Percentiles rank a stretch among this genome's conserved stretches.
Conservation (phyloP, 2,329 filamentous ascomycete species). For the Daldinia sp. region DNA sequence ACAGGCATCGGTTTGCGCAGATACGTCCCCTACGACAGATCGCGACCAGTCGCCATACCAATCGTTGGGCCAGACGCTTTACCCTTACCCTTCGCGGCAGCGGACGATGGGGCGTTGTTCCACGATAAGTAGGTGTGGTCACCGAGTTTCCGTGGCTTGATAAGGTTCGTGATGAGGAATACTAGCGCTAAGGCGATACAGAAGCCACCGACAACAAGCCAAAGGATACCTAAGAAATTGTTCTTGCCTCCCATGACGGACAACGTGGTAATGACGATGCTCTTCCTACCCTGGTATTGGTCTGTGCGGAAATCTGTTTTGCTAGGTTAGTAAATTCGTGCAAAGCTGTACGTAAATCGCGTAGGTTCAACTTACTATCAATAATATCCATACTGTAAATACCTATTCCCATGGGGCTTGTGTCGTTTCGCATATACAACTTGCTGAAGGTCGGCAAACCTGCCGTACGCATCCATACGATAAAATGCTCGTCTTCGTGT, state of each 20-base stretch:
- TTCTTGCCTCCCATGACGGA: constrained; percentile 96
- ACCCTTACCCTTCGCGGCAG: constrained; percentile 49
- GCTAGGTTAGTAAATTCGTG: constrained; percentile 9
- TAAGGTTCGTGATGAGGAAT: constrained; percentile 89
- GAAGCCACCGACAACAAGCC: constrained; percentile 90
- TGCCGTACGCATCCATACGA: constrained; percentile 99
- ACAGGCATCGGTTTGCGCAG: constrained; percentile 9
- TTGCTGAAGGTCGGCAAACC: constrained; percentile 96
- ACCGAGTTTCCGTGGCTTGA: constrained; percentile 95
- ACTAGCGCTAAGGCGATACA: constrained; percentile 88
- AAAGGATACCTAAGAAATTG: constrained; percentile 94
- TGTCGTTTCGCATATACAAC: constrained; percentile 84
- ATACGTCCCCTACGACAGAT: constrained; percentile 51
- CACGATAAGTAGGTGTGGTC: constrained; percentile 98
- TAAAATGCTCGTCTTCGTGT: constrained; percentile 81
- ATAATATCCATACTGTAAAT: constrained; percentile 80
- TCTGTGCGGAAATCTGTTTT: constrained; percentile 78
- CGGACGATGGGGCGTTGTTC: constrained; percentile 69
- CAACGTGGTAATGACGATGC: constrained; percentile 85
- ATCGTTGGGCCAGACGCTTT: constrained; percentile 53
- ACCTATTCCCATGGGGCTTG: constrained; percentile 70
- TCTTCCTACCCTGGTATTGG: constrained; percentile 86
- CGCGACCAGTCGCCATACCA: constrained; percentile 64
- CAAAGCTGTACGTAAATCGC: background rate
- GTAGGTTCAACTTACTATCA: constrained; percentile 70